These are phyloP conservation scores for Thozetella sp. DNA, from an alignment of 495 filamentous ascomycete genomes.

Conservation along the genomic window DNA sequence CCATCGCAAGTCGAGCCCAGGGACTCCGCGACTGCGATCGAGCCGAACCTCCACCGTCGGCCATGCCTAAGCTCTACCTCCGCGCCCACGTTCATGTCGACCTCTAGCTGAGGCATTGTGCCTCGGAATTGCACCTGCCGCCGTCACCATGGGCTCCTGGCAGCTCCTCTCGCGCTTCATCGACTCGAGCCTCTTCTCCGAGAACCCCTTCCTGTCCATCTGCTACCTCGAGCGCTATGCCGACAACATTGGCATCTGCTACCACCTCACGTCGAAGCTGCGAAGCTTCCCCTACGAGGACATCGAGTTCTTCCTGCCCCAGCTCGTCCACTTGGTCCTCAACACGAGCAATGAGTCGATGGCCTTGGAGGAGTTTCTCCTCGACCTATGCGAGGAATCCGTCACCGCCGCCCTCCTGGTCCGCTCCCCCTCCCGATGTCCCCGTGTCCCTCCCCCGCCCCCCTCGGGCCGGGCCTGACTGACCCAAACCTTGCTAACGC, in stretches of 20 bases:
- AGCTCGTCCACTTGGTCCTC: constrained; percentile 77
- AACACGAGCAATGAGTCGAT: constrained; percentile 83
- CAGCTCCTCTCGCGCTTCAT: constrained; percentile 69
- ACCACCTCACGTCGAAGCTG: constrained; percentile 77
- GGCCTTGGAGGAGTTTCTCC: constrained; percentile 78
- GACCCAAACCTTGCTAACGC: constrained; percentile 16
- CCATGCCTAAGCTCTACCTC: not conserved
- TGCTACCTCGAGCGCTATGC: constrained; percentile 83
- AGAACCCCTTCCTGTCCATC: constrained; percentile 76
- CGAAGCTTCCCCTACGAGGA: constrained; percentile 80
- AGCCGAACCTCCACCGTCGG: not conserved
- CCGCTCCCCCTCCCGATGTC: constrained; percentile 22
- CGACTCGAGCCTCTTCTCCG: constrained; percentile 61
- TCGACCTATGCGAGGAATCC: constrained; percentile 78
- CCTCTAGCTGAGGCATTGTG: not conserved
- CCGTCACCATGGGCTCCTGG: constrained; percentile 32
- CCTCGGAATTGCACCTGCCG: not conserved
- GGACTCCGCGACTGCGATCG: too few species aligned
- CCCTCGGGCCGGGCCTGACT: too few species aligned
- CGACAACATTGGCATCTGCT: constrained; percentile 79
- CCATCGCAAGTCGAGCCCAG: too few species aligned
- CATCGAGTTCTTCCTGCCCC: constrained; percentile 82
- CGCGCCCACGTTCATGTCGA: constrained; percentile 2
- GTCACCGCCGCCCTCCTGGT: constrained; percentile 77
- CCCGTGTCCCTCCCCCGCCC: not conserved